These are phyloP conservation scores for Torulaspora franciscae DNA, from an alignment of 805 yeast genomes.

Conservation along the genomic window DNA sequence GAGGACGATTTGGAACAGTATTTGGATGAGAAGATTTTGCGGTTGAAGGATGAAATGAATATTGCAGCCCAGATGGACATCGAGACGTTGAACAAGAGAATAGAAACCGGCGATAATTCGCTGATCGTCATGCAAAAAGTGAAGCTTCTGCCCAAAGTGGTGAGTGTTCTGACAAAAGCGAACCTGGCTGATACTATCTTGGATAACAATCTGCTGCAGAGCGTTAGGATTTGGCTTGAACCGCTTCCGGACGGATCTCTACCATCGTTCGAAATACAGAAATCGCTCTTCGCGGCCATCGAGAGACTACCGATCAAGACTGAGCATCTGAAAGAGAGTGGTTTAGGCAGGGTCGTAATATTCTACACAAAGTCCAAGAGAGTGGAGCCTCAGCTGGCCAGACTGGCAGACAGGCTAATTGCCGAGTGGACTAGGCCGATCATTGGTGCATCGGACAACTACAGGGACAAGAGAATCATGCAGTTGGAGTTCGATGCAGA, in stretches of 20 bases:
- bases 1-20: conserved; percentile 93
- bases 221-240: conserved; percentile 94
- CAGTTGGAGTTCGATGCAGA: conserved; percentile 63
- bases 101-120: conserved; percentile 35
- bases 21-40: conserved; percentile 86
- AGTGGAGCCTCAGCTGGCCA: conserved; percentile 81
- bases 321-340: conserved; percentile 89
- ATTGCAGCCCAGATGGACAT: conserved; percentile 75
- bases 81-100: conserved; percentile 44
- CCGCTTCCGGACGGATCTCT: conserved; percentile 96
- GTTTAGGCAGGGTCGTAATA: conserved; percentile 88
- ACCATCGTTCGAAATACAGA: conserved; percentile 97
- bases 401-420: conserved; percentile 82
- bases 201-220: conserved; percentile 89
- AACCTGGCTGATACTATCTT: conserved; percentile 86
- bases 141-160: conserved; percentile 73
- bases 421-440: conserved; percentile 99
- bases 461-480: conserved; percentile 76
- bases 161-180: conserved; percentile 68
- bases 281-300: conserved; percentile 71
- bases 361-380: conserved; percentile 87
- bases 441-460: conserved; percentile 90
- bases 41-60: conserved; percentile 83
- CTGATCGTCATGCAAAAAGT: conserved; percentile 57
- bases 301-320: conserved; percentile 86